These are phyloP conservation scores for Cercophora sp. DNA, from an alignment of 495 filamentous ascomycete genomes.

Conservation along the genomic window DNA sequence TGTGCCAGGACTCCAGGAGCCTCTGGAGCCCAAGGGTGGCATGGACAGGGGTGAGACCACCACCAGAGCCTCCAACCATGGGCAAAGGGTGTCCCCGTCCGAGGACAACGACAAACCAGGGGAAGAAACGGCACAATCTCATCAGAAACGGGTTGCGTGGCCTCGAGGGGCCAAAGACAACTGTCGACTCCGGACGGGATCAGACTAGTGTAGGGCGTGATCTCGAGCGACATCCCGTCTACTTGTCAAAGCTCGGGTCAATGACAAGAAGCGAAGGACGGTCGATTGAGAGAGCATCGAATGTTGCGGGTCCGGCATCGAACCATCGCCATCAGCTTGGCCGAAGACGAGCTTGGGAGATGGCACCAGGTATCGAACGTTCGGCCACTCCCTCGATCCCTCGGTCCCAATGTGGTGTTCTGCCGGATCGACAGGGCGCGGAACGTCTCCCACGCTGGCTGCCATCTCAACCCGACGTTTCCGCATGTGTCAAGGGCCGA, in stretches of 20 bases:
- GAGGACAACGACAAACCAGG: conserved; percentile 3
- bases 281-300: conserved; percentile 19
- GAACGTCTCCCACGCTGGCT: conserved; percentile 18
- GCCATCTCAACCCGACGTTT: conserved; percentile 1
- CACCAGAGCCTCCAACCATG: conserved; percentile 1
- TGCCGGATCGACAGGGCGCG: conserved; percentile 25
- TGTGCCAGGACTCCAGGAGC: conserved; percentile 17
- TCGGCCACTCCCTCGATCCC: no score
- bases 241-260: not conserved
- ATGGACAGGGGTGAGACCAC: conserved; percentile 3
- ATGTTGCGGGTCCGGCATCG: conserved; percentile 24
- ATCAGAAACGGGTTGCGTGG: not conserved
- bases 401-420: conserved; percentile 17
- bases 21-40: conserved; percentile 8
- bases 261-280: conserved; percentile 3
- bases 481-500: conserved; percentile 19
- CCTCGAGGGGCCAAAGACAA: not conserved
- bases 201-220: no score
- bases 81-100: not conserved
- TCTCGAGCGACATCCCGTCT: no score
- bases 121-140: conserved; percentile 5
- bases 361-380: conserved; percentile 27
- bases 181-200: not conserved
- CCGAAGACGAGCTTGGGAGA: conserved; percentile 6
- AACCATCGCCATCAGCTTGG: conserved; percentile 19